Evolutionary conservation across 805 yeast species (phyloP).

Genomic region (Starmerella floricola): DNA sequence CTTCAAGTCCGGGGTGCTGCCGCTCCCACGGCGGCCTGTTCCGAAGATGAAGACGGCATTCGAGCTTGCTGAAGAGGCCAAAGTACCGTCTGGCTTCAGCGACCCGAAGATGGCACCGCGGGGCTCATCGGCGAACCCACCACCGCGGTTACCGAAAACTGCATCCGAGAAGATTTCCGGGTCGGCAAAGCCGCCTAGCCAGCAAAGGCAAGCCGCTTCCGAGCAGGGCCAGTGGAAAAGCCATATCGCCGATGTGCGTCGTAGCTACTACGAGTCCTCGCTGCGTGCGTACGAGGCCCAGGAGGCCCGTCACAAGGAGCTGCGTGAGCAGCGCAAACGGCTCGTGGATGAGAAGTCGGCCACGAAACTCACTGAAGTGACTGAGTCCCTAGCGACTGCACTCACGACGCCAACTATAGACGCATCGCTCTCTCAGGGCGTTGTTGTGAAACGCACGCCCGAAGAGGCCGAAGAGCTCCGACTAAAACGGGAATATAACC

Average conservation of each 20-base stretch:
- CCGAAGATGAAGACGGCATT: conserved; percentile 36
- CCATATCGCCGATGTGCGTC: conserved; percentile 53
- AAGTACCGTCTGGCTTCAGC: conserved; percentile 57
- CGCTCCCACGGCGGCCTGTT: conserved; percentile 62
- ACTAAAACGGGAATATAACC: conserved; percentile 56
- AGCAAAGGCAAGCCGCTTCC: conserved; percentile 18
- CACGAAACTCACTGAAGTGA: conserved; percentile 25
- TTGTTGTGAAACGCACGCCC: conserved; percentile 58
- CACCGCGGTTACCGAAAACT: conserved; percentile 35
- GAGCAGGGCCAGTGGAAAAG: conserved; percentile 35
- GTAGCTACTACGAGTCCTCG: conserved; percentile 56
- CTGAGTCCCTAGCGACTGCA: conserved; percentile 36
- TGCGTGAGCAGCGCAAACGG: conserved; percentile 31
- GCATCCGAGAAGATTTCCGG: conserved; percentile 47
- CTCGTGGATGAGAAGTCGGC: conserved; percentile 27
- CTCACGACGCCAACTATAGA: conserved; percentile 75
- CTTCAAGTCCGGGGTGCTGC: conserved; percentile 69
- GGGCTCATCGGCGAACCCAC: conserved; percentile 43
- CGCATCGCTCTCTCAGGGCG: conserved; percentile 42
- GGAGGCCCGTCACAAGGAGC: conserved; percentile 33
- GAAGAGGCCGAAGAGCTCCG: conserved; percentile 50
- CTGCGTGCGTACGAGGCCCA: conserved; percentile 43
- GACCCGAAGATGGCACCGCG: conserved; percentile 52
- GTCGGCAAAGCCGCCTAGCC: conserved; percentile 34
- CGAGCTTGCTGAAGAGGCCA: conserved; percentile 31